phyloP scores from a whole-genome alignment of 2,329 filamentous ascomycete species.

The Exophiala phaeomuriformis region DNA sequence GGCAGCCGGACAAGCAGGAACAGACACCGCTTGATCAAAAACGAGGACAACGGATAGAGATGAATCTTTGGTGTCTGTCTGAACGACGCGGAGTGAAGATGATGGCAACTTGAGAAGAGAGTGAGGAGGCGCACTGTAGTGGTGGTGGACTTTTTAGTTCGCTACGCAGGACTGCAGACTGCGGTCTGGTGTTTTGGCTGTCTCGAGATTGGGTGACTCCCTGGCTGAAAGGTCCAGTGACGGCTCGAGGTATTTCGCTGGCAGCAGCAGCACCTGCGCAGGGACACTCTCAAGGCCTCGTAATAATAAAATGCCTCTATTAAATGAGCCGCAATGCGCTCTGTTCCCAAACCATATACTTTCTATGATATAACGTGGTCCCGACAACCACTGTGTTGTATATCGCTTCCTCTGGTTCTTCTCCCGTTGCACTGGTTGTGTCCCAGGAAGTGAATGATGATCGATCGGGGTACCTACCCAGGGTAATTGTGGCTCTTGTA shows the following conservation, averaged over 20 bases:
- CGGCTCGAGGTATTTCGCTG: background rate
- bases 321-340: too few species aligned
- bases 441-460: background rate
- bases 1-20: constrained; percentile 1
- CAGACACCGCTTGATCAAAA: background rate
- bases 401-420: background rate
- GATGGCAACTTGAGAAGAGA: constrained; percentile 6
- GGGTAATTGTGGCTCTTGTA: too few species aligned
- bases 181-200: background rate
- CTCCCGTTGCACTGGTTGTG: background rate
- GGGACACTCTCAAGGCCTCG: too few species aligned
- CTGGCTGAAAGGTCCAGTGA: background rate
- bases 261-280: background rate
- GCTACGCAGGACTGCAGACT: background rate
- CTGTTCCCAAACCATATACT: too few species aligned
- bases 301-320: too few species aligned
- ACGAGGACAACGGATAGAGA: background rate
- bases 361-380: too few species aligned
- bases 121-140: constrained; percentile 1
- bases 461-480: too few species aligned
- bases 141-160: constrained; percentile 6
- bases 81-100: constrained; percentile 5
- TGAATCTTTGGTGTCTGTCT: background rate
- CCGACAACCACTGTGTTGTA: too few species aligned
- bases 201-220: background rate